Base-by-base conservation (phyloP, 495 filamentous ascomycete species). In the Neurospora sp. region DNA sequence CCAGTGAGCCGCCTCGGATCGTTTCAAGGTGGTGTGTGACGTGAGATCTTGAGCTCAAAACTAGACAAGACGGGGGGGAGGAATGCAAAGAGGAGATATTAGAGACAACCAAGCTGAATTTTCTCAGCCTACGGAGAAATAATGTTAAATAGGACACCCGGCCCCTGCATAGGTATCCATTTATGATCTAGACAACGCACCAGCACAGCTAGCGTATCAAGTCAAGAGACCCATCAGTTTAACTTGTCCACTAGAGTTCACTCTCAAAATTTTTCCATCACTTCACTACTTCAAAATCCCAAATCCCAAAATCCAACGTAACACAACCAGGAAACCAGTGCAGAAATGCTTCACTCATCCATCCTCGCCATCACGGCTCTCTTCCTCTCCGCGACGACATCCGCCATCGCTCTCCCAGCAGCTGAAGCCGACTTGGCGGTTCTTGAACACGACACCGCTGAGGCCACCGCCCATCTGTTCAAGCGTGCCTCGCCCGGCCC, bases 401-500 rank as follows among this genome's bases (percentile, higher is more conserved):
- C 53, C 12, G 27, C 27, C 53, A 27, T 65, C 27, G 53, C 53
- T 0, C 53, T 65, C 3, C 53, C 53, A 65, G 53, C 53, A 35
- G 53, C 22, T 37, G 53, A 59, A 27, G 20, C 20, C 6, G 48
- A 59, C 20, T 59, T 59, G 48, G 20, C 16, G 53, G 27, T 10
- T n/a, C 3, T 31, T 27, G 48, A 59, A 59, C 48, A 59, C 5
- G 27, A 65, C 14, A 35, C 12, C 48, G 20, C 45, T 14, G 20
- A 14, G 9, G 9, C 20, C 45, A 9, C 3, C 3, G 48, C 9
- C 6, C 53, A 65, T 65, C 14, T 65, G 53, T 17, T 35, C 40
- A 70, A 68, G 42, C 39, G 68, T 37, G 70, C 71, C 59, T 78
- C 76, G 12, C 75, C 73, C 2, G 40, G 70, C 8, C 75, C 73